Evolutionary conservation across 495 filamentous ascomycete genomes (phyloP), one percentile per base, ranked within the genome.

Genomic region (Daldinia concentrica): DNA sequence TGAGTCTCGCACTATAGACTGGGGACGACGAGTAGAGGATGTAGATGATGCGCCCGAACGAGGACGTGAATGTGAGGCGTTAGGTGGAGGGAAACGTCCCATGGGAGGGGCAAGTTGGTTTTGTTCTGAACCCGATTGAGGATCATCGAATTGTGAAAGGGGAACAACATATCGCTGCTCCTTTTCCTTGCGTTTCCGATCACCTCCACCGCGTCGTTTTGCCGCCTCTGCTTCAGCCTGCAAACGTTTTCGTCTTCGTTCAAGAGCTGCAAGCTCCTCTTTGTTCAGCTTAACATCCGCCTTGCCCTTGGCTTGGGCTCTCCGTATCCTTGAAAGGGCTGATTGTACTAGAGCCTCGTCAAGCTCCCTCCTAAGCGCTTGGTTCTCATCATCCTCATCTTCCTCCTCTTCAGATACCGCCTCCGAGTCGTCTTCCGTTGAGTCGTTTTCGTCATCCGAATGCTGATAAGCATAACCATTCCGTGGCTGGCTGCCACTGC

Each of bases 281-380:
- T 90, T 86, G 61, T 86, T 90, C 59, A 97, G 81, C 70, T 89
- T 90, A 29, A 96, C 92, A 54, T 94, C 92, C 39, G 81, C 83
- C 79, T 89, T 90, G 43, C 93, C 93, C 72, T 88, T 86, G 66
- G 85, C 83, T 66, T 91, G 88, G 29, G 93, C 92, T 52, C 88
- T 88, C 64, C 86, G 87, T 80, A 97, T 95, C 55, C 92, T 89
- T 69, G 88, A 87, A 78, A 94, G 77, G 39, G 92, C 93, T 59
- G 86, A 86, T 61, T 93, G 88, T 67, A 93, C 87, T 71, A 95
- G 78, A 73, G 85, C 85, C 63, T 93, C 91, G 75, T 95, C 92
- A 8, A 73, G 61, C 30, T 73, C 70, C 43, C 62, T 69, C 74
- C 88, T 78, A 86, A 68, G 86, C 52, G 81, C 80, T 66, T 83